A percentile compares a stretch with the other conserved stretches of the same genome.
Conservation (phyloP, 2,329 filamentous ascomycete genomes). For the Madurella mycetomatis region DNA sequence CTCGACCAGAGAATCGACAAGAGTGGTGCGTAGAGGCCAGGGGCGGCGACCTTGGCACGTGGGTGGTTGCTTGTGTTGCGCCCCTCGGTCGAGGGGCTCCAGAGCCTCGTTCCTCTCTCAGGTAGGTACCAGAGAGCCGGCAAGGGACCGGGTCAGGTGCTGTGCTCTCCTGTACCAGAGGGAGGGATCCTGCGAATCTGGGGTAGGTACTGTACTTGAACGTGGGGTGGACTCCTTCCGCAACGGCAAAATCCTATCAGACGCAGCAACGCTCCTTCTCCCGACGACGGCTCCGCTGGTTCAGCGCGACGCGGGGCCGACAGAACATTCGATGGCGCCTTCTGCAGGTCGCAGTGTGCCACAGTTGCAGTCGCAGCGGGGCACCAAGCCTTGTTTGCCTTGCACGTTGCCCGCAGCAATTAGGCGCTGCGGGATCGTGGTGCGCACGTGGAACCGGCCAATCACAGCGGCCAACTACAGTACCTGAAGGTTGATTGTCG, state of each 20-base stretch:
- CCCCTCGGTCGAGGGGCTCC: too few species aligned
- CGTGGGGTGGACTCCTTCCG: not conserved
- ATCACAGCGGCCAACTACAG: slow-evolving; percentile 1
- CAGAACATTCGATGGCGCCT: not conserved
- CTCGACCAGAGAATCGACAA: too few species aligned
- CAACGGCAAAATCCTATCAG: not conserved
- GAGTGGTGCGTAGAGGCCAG: too few species aligned
- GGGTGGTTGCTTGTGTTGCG: too few species aligned
- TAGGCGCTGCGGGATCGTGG: slow-evolving; percentile 10
- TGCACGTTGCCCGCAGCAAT: not conserved
- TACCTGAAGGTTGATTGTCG: not conserved
- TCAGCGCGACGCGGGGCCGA: not conserved
- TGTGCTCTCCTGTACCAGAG: too few species aligned
- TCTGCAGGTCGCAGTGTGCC: not conserved
- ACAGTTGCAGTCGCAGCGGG: not conserved
- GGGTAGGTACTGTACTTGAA: not conserved
- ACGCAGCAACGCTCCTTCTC: not conserved
- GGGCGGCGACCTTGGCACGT: too few species aligned
- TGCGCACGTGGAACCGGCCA: slow-evolving; percentile 14
- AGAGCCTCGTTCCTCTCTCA: too few species aligned
- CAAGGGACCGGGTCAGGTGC: too few species aligned
- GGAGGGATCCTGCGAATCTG: not conserved
- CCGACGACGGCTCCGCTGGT: too few species aligned
- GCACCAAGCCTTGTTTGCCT: not conserved
- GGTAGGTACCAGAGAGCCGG: too few species aligned